Percentiles rank a stretch among this genome's conserved stretches.
Evolutionary conservation across 2,329 filamentous ascomycete species (phyloP).

Genomic region (Clonostachys chloroleuca): DNA sequence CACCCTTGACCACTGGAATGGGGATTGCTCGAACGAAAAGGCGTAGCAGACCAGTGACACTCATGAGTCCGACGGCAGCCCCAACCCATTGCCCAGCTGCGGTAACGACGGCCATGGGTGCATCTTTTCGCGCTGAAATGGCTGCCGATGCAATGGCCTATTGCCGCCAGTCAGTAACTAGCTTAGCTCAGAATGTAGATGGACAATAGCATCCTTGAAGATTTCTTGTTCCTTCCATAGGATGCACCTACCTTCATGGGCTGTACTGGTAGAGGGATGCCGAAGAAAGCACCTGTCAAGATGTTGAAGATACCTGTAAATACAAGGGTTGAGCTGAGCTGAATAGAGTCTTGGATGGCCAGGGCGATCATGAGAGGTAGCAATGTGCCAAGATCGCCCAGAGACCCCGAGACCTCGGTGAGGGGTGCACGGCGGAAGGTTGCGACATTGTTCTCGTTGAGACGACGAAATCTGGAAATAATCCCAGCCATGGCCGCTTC

Average conservation of each 20-base stretch:
- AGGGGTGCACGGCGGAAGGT: slow-evolving; percentile 41
- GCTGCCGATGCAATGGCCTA: slow-evolving; percentile 85
- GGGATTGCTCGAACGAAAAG: slow-evolving; percentile 74
- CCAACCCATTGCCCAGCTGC: slow-evolving; percentile 76
- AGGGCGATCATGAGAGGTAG: slow-evolving; percentile 87
- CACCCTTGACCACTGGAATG: slow-evolving; percentile 86
- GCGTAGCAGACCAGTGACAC: slow-evolving; percentile 71
- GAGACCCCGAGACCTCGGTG: slow-evolving; percentile 80
- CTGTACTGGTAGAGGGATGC: slow-evolving; percentile 86
- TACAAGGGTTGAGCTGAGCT: slow-evolving; percentile 77
- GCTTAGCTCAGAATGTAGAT: not conserved
- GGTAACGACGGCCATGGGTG: slow-evolving; percentile 55
- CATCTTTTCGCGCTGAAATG: slow-evolving; percentile 61
- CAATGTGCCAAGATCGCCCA: slow-evolving; percentile 84
- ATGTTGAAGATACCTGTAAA: slow-evolving; percentile 89
- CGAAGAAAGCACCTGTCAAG: slow-evolving; percentile 75
- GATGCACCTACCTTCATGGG: slow-evolving; percentile 59
- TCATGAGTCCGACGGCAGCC: slow-evolving; percentile 69
- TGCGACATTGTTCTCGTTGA: slow-evolving; percentile 41
- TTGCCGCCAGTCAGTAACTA: not conserved
- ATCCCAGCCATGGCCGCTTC: no score
- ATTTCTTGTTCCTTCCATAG: not conserved
- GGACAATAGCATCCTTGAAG: not conserved
- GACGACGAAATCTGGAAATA: slow-evolving; percentile 13
- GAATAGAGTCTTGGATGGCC: slow-evolving; percentile 71